Base-by-base conservation (phyloP, 2,329 filamentous ascomycete species). In the Phialophora chinensis region DNA sequence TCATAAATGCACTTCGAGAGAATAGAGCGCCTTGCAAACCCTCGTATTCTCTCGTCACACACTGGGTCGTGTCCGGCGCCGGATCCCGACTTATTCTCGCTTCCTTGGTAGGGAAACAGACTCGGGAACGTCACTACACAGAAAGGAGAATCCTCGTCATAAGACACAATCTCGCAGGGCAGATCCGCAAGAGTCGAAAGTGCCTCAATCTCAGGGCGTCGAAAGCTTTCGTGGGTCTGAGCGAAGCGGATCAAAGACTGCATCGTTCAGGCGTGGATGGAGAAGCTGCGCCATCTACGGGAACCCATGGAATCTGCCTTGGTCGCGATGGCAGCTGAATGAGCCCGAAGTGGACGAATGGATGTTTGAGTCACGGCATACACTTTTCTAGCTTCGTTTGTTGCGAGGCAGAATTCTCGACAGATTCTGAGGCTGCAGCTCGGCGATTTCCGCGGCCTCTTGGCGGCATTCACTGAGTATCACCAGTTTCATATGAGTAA, bases 161-260 rank as follows among this genome's bases (percentile, higher is more conserved):
- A 97, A 7, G 83, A 86, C n/a, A 94, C 73, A 67, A 97, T 85
- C 71, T 91, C 84, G 60, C 97, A 76, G 27, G 89, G 79, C 42
- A 95, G 81, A 10, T 84, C 84, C 63, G 88, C 86, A 4, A 81
- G 3, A 92, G 93, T 55, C 7, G 68, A 60, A 23, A 99, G 82
- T 27, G 95, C 89, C 74, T 94, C 82, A 14, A 97, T 86, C 78
- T 99, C 95, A 2, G 93, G 87, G 63, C 88, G 83, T 47, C 94
- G 90, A 77, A 99, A 99, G n/a, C 87, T 90, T 81, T 97, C 92
- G 77, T 98, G 93, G 66, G 86, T 84, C 79, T 98, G 95, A 53
- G 90, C 90, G 76, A 98, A 93, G 73, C 94, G 91, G 70, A 99
- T 88, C 67, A 99, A 85, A 75, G 91, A 98, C 69, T 96, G 87